Base-by-base conservation (phyloP, 1,139 yeast species). In the Saccharomyces hybrid region DNA sequence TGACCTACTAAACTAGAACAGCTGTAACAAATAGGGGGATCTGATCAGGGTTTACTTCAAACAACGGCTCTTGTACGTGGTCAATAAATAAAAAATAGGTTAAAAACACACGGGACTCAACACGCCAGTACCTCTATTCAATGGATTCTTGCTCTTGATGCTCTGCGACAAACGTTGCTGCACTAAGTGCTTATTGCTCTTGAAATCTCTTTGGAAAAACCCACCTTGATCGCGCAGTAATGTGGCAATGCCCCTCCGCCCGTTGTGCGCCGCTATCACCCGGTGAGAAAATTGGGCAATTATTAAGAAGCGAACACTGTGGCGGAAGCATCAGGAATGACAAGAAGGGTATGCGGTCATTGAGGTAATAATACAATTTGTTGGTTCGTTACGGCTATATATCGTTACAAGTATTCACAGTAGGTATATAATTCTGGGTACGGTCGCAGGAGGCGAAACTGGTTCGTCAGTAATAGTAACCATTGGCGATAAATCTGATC, bases 401-500 rank as follows among this genome's bases (percentile, higher is more conserved):
- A 38, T 38, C 25, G 2, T 38, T 38, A 38, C 38, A 11, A 16
- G 9, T 38, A 38, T 38, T 38, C 25, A 38, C 44, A 38, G 5
- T 19, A 19, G 25, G 25, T 38, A 38, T 38, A 38, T 38, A 38
- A 1, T 16, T n/a, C 13, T 8, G 25, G 44, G 5, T 5, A 29
- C 2, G 32, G 13, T n/a, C 11, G 44, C 13, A 3, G 25, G 16
- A 19, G 25, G n/a, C 11, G 13, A 31, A 16, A 46, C 50, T 28
- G 49, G 25, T 13, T 19, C 27, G 2, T 49, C 48, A 62, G 62
- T 75, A 80, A 65, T 83, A 87, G 65, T 76, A 81, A 0, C 97
- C 97, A 56, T 84, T 84, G 56, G 96, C 95, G 57, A 95, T 88
- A 67, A 82, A 88, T 58, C 91, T 76, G 60, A 95, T 82, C 99